Evolutionary conservation across 2,329 filamentous ascomycete species (phyloP).

Genomic region (Sporothrix sp.): DNA sequence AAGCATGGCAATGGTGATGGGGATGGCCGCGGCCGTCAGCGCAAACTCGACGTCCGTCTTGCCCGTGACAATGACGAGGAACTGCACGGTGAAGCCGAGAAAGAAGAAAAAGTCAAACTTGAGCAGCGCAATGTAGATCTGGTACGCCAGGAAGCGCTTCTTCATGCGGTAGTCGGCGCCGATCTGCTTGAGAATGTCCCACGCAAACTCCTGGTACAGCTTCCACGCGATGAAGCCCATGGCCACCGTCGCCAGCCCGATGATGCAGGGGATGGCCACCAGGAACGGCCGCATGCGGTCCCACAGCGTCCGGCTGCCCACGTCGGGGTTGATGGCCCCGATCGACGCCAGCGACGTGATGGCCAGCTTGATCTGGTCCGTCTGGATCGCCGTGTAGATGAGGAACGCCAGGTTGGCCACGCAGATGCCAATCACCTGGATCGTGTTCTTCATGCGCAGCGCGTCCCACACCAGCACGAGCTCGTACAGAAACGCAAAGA

Average conservation of each 20-base stretch:
- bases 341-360: conserved; percentile 49
- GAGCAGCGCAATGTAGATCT: conserved; percentile 96
- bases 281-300: conserved; percentile 61
- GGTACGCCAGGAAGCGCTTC: conserved; percentile 89
- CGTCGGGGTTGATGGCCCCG: conserved; percentile 21
- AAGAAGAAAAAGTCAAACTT: conserved; percentile 99
- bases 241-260: conserved; percentile 62
- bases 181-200: conserved; percentile 99
- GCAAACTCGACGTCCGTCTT: conserved; percentile 65
- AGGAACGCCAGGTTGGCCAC: conserved; percentile 85
- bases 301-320: conserved; percentile 49
- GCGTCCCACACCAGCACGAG: conserved; percentile 87
- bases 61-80: conserved; percentile 78
- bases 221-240: conserved; percentile 83
- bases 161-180: conserved; percentile 96
- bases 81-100: conserved; percentile 95
- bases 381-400: conserved; percentile 87
- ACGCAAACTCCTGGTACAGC: conserved; percentile 95
- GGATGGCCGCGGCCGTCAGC: conserved; percentile 80
- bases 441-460: conserved; percentile 89
- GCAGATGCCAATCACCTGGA: conserved; percentile 93
- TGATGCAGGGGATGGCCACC: conserved; percentile 74
- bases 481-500: conserved; percentile 93
- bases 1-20: conserved; percentile 82
- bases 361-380: conserved; percentile 77